Conservation (phyloP, 225 moss, liverwort and hornwort species). For the Ulota crispa region DNA sequence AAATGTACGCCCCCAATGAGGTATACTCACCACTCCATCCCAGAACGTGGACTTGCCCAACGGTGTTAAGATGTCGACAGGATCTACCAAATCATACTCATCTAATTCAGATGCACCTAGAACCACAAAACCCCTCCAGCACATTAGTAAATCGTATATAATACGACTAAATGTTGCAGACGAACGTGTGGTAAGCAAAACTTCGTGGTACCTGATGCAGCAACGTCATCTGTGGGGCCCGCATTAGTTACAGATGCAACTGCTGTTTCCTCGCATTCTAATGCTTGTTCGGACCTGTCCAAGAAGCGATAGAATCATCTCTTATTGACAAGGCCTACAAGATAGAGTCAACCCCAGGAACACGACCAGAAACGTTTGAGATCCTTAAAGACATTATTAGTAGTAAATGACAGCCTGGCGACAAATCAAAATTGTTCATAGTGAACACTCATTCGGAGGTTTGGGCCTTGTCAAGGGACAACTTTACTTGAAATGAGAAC, state of each 20-base stretch:
- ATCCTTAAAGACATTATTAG: background rate
- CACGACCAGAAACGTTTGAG: background rate
- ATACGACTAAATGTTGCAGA: background rate
- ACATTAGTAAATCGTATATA: slow-evolving; percentile 7
- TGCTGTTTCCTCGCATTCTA: slow-evolving; percentile 55
- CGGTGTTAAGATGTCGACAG: slow-evolving; percentile 91
- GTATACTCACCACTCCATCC: slow-evolving; percentile 75
- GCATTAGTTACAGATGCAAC: slow-evolving; percentile 33
- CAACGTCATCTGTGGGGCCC: slow-evolving; percentile 44
- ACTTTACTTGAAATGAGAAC: too few species aligned
- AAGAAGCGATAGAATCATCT: background rate
- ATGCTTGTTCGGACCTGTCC: slow-evolving; percentile 81
- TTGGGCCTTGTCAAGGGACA: background rate
- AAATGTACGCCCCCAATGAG: background rate
- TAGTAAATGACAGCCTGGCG: background rate
- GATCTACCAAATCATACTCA: slow-evolving; percentile 94
- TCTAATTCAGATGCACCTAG: slow-evolving; percentile 65
- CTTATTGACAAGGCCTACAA: slow-evolving; percentile 16
- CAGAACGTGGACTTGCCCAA: slow-evolving; percentile 82
- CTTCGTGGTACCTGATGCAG: slow-evolving; percentile 40
- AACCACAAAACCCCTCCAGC: slow-evolving; percentile 1
- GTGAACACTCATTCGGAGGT: background rate
- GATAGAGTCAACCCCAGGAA: background rate
- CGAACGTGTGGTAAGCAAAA: background rate
- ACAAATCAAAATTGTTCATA: background rate